A percentile compares a stretch with the other conserved stretches of the same genome.
These are phyloP conservation scores for Akanthomyces lecanii DNA, from an alignment of 2,329 filamentous ascomycete species.

Conservation along the genomic window DNA sequence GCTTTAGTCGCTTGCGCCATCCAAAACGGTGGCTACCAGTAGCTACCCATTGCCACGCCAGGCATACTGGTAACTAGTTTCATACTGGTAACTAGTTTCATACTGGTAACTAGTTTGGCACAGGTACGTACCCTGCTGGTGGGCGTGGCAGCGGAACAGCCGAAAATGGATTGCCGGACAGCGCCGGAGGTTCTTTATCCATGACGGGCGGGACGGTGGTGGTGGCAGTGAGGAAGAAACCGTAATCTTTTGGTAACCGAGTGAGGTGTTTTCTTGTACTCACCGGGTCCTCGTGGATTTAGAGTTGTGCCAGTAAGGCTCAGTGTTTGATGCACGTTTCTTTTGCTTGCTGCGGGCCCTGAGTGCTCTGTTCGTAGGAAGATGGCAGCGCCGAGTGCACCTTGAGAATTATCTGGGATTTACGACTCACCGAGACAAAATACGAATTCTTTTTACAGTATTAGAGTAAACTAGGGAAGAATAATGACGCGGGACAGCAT, in stretches of 20 bases:
- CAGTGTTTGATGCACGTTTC: not conserved
- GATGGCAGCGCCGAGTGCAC: too few relatives aligned
- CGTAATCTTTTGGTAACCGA: not conserved
- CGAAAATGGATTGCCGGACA: constrained; percentile 15
- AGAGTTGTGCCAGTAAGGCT: constrained; percentile 3
- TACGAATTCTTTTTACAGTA: too few relatives aligned
- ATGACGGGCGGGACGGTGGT: not conserved
- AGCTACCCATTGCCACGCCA: too few relatives aligned
- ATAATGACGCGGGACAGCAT: not conserved
- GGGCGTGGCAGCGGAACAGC: not conserved
- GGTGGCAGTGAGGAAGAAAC: not conserved
- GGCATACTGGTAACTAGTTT: too few relatives aligned
- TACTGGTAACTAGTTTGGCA: too few relatives aligned
- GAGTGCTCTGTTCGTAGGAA: too few relatives aligned
- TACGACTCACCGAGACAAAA: too few relatives aligned
- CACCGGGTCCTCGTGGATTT: not conserved
- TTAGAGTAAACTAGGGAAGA: too few relatives aligned
- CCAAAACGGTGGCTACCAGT: constrained; percentile 13
- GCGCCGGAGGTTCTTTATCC: not conserved
- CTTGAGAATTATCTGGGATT: too few relatives aligned
- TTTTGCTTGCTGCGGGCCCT: too few relatives aligned
- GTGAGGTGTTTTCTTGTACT: not conserved
- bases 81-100: too few relatives aligned
- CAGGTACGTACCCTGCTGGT: not conserved
- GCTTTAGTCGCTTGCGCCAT: constrained; percentile 1